A percentile compares a stretch with the other conserved stretches of the same genome.
Evolutionary conservation across 1,139 yeast genomes (phyloP).

Genomic region (Arxiozyma slooffiae): DNA sequence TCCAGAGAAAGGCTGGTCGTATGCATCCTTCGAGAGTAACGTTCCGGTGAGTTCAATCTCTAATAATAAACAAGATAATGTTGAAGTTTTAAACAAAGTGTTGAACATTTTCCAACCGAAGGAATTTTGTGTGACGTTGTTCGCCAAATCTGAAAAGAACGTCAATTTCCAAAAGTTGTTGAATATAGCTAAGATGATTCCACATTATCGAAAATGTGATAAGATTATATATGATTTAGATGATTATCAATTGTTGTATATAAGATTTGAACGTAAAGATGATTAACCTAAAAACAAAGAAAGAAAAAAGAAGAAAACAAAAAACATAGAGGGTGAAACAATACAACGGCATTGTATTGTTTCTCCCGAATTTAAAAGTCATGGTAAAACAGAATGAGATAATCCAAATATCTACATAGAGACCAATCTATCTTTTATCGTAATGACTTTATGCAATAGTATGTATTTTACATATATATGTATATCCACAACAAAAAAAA

Average conservation of each 20-base stretch:
- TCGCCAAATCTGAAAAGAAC: conserved; percentile 23
- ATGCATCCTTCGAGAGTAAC: conserved; percentile 91
- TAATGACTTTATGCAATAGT: no score
- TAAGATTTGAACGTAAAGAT: conserved; percentile 26
- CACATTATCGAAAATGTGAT: conserved; percentile 58
- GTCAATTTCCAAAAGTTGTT: conserved; percentile 35
- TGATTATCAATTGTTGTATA: conserved; percentile 40
- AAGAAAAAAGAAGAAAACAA: no score
- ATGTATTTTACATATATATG: no score
- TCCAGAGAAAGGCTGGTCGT: conserved; percentile 89
- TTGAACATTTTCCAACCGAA: conserved; percentile 63
- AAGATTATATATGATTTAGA: conserved; percentile 62
- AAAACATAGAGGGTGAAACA: background rate
- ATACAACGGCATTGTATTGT: no score
- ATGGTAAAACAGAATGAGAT: no score
- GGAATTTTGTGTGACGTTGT: conserved; percentile 65
- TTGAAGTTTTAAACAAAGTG: conserved; percentile 47
- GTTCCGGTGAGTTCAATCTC: conserved; percentile 40
- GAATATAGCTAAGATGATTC: conserved; percentile 30
- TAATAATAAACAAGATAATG: conserved; percentile 29
- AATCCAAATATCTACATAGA: no score
- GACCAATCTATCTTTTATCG: no score
- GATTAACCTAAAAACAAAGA: background rate
- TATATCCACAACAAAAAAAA: no score
- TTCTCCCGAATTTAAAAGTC: no score